Base-by-base conservation (phyloP, 768 basidiomycete species). In the Boletus vinaceobasis region DNA sequence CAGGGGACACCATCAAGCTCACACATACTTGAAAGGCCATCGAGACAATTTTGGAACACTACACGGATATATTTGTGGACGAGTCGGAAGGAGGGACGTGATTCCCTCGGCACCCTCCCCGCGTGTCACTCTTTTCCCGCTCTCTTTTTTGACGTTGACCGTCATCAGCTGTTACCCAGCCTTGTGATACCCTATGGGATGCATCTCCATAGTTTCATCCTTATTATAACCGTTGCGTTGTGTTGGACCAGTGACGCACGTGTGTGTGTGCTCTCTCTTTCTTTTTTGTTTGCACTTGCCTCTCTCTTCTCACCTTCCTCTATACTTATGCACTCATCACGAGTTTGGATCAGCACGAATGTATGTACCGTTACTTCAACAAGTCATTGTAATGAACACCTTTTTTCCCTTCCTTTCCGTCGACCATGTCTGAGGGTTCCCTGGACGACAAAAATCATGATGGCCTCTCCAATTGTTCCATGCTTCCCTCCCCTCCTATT, bases 21-120 rank as follows among this genome's bases (percentile, higher is more conserved):
- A 64, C 38, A 39, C 33, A 53, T 40, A 44, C 35, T 36, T 15
- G 23, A 23, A 35, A 96, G 92, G 94, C 93, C 31, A 84, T 98
- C 60, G 95, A 98, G 72, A 98, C 93, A 6, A 96, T 98, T 65
- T 76, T 98, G 61, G 85, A 87, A 64, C 93, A 95, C 68, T 98
- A 93, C 73, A 84, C 82, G 53, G 95, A 97, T 76, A 98, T 98
- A 65, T 98, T 98, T 72, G 88, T 98, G 59, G 95, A 96, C 62
- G 95, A 93, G 69, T 73, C 78, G 59, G 88, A 88, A 48, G 76
- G 60, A 63, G 68, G 49, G 40, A 26, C 63, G 50, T 72, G 52
- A 45, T 32, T 48, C 27, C 29, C 21, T 37, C 27, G 5, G 35
- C 39, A 23, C 33, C 40, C 38, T 43, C 57, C 57, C 55, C 17